phyloP scores from a whole-genome alignment of 2,329 filamentous ascomycete species.

The Diaporthe sp. region DNA sequence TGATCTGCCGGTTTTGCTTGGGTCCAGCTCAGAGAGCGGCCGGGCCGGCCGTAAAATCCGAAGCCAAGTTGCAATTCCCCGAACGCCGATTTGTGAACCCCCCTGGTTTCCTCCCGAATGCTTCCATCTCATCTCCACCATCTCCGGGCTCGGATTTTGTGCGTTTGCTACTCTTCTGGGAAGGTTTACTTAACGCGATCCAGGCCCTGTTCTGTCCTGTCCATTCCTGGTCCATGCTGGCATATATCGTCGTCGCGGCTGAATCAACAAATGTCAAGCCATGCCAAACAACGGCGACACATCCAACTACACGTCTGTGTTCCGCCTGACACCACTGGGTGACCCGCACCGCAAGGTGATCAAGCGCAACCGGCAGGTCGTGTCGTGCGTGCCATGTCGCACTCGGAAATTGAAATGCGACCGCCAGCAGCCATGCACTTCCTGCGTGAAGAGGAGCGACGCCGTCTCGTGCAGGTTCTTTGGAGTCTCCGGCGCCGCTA shows the following conservation, averaged over 20 bases:
- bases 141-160: slow-evolving; percentile 4
- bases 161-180: slow-evolving; percentile 20
- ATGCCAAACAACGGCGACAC: slow-evolving; percentile 35
- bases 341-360: slow-evolving; percentile 45
- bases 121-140: slow-evolving; percentile 23
- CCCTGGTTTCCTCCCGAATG: slow-evolving; percentile 1
- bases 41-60: slow-evolving; percentile 26
- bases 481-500: neutral
- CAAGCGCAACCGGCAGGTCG: slow-evolving; percentile 52
- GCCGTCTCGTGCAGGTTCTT: slow-evolving; percentile 47
- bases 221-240: neutral
- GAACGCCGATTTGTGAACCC: slow-evolving; percentile 9
- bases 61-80: slow-evolving; percentile 16
- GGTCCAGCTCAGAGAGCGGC: slow-evolving; percentile 1
- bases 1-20: neutral
- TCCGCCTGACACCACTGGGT: slow-evolving; percentile 46
- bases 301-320: slow-evolving; percentile 45
- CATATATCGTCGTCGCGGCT: neutral
- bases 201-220: neutral
- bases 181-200: slow-evolving; percentile 4
- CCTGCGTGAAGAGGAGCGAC: slow-evolving; percentile 52
- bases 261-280: neutral
- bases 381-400: slow-evolving; percentile 55
- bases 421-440: slow-evolving; percentile 50
- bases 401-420: slow-evolving; percentile 56